A percentile compares a stretch with the other conserved stretches of the same genome.
Conservation (phyloP, 2,329 filamentous ascomycete species). For the Phoma herbarum region DNA sequence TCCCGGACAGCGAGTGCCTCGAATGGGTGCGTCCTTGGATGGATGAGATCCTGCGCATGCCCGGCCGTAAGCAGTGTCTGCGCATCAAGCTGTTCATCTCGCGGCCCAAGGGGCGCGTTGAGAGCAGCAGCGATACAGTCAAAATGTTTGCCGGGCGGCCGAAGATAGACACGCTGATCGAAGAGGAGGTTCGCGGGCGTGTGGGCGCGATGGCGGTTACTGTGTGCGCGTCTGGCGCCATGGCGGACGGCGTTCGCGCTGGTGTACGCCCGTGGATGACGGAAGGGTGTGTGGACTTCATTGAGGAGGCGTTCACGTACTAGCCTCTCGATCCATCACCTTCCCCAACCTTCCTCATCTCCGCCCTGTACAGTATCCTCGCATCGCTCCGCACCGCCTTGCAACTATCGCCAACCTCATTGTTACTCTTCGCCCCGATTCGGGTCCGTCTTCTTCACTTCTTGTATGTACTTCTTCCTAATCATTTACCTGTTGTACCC, state of each 20-base stretch:
- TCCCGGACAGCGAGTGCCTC: conserved; percentile 73
- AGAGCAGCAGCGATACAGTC: conserved; percentile 65
- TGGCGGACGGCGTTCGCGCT: conserved; percentile 68
- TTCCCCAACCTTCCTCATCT: background rate
- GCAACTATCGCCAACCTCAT: background rate
- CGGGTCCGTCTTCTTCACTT: conserved; percentile 23
- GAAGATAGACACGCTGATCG: conserved; percentile 63
- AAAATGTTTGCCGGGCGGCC: conserved; percentile 70
- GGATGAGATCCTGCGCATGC: conserved; percentile 69
- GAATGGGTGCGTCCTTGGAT: conserved; percentile 73
- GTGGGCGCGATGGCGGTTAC: conserved; percentile 69
- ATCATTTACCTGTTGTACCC: conserved; percentile 27
- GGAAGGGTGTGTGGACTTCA: conserved; percentile 66
- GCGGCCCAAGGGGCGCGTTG: conserved; percentile 65
- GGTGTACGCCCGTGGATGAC: conserved; percentile 62
- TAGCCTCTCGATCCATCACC: conserved; percentile 36
- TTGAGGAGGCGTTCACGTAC: conserved; percentile 73
- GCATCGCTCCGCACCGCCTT: background rate
- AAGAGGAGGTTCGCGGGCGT: conserved; percentile 64
- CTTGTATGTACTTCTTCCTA: conserved; percentile 39
- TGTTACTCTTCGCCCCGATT: background rate
- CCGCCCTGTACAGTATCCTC: conserved; percentile 1
- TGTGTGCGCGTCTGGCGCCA: conserved; percentile 69
- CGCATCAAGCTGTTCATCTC: conserved; percentile 70
- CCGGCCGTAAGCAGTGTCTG: conserved; percentile 66